Percentiles rank a stretch among this genome's conserved stretches.
Evolutionary conservation across 805 yeast species (phyloP).

Genomic region (Brettanomyces naardenensis): DNA sequence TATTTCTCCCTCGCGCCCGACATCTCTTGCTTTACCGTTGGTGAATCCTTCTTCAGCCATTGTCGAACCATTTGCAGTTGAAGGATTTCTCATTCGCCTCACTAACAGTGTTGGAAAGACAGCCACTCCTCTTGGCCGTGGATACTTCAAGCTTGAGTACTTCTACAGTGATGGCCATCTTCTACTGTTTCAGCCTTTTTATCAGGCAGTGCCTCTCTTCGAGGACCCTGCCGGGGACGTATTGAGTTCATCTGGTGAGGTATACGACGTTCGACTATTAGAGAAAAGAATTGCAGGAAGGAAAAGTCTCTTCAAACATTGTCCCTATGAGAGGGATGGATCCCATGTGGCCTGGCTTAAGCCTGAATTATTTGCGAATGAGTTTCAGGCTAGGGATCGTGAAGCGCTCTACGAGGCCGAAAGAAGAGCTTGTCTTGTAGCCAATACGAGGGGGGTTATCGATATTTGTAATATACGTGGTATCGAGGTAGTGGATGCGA

Average conservation of each 20-base stretch:
- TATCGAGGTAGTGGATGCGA: constrained; percentile 27
- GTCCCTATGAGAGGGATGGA: constrained; percentile 47
- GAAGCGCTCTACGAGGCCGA: constrained; percentile 59
- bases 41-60: neutral
- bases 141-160: constrained; percentile 50
- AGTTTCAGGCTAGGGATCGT: constrained; percentile 42
- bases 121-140: constrained; percentile 20
- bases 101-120: constrained; percentile 41
- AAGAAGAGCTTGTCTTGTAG: constrained; percentile 47
- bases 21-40: no score
- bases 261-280: constrained; percentile 18
- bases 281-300: constrained; percentile 18
- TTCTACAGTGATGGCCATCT: constrained; percentile 55
- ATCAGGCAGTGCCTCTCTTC: constrained; percentile 55
- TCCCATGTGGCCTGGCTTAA: constrained; percentile 60
- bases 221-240: constrained; percentile 12
- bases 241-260: constrained; percentile 29
- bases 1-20: constrained; percentile 6
- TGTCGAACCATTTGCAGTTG: constrained; percentile 65
- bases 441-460: constrained; percentile 52
- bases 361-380: constrained; percentile 26
- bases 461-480: constrained; percentile 45
- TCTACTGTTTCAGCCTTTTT: constrained; percentile 48
- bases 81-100: constrained; percentile 66
- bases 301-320: constrained; percentile 31